These are phyloP conservation scores for Draba incana DNA, from an alignment of 345 rosid species.

Conservation along the genomic window DNA sequence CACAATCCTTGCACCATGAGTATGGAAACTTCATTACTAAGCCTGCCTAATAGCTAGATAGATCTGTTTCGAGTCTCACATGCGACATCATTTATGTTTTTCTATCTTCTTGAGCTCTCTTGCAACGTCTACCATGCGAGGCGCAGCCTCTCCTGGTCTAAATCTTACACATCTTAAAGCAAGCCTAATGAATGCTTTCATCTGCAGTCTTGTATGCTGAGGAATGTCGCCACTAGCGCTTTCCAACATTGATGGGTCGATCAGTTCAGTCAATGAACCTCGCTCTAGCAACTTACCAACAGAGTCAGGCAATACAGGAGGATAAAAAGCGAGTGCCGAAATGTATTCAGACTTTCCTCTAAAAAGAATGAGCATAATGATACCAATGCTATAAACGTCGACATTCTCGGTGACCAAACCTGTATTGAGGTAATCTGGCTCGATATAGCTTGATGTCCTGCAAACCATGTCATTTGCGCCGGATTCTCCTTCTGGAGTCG, in stretches of 20 bases:
- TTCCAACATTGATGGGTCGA: slow-evolving; percentile 28
- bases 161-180: slow-evolving; percentile 37
- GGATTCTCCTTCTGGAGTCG: slow-evolving; percentile 25
- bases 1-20: too few relatives aligned
- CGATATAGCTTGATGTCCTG: slow-evolving; percentile 31
- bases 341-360: slow-evolving; percentile 27
- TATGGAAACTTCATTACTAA: not conserved
- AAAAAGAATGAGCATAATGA: slow-evolving; percentile 28
- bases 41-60: not conserved
- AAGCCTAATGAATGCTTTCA: slow-evolving; percentile 35
- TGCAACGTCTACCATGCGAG: slow-evolving; percentile 24
- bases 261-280: slow-evolving; percentile 3
- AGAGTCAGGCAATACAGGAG: slow-evolving; percentile 25
- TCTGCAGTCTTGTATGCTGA: slow-evolving; percentile 13
- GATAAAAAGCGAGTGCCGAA: slow-evolving; percentile 7
- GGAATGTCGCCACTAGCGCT: not conserved
- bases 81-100: not conserved
- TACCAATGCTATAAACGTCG: slow-evolving; percentile 28
- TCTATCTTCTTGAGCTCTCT: slow-evolving; percentile 24
- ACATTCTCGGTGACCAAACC: slow-evolving; percentile 38
- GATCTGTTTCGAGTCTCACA: too few relatives aligned
- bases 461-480: slow-evolving; percentile 24
- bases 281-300: slow-evolving; percentile 2
- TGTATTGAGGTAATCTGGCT: slow-evolving; percentile 18
- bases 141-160: slow-evolving; percentile 15